Evolutionary conservation across 164 flowering plant genomes (phyloP).

Genomic region (Protea cynaroides): DNA sequence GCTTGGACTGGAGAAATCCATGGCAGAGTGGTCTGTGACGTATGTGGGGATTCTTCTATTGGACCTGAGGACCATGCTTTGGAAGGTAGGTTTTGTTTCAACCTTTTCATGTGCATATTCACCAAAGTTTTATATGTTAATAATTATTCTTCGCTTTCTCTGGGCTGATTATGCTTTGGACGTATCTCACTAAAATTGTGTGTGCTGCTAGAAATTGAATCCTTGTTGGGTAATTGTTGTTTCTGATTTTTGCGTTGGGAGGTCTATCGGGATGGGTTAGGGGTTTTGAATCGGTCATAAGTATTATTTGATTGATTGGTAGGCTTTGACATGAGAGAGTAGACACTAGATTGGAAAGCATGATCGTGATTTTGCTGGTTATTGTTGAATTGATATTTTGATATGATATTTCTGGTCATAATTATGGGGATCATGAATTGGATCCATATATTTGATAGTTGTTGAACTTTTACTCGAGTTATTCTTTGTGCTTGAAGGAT

Average conservation of each 20-base stretch:
- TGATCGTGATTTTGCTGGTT: too few species aligned
- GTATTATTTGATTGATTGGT: not conserved
- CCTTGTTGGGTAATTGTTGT: not conserved
- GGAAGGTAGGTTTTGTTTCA: slow-evolving; percentile 42
- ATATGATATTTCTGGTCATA: not conserved
- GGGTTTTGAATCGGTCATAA: not conserved
- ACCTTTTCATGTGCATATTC: not conserved
- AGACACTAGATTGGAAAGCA: too few species aligned
- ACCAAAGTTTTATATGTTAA: not conserved
- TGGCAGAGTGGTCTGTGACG: slow-evolving; percentile 95
- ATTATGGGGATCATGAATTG: not conserved
- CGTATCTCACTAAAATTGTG: slow-evolving; percentile 1
- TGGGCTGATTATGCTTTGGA: not conserved
- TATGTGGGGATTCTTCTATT: slow-evolving; percentile 78
- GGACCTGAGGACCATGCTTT: slow-evolving; percentile 96
- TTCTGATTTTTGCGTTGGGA: not conserved
- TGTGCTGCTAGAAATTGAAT: slow-evolving; percentile 2
- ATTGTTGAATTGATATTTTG: too few species aligned
- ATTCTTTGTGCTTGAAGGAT: not conserved
- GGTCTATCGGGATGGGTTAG: not conserved
- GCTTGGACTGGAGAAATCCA: slow-evolving; percentile 95
- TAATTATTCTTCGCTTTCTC: not conserved
- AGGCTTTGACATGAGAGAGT: not conserved
- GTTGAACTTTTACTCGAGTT: not conserved
- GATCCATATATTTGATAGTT: not conserved